Base-by-base conservation (phyloP, 73 alveolate genomes). In the Paramecium bursaria region DNA sequence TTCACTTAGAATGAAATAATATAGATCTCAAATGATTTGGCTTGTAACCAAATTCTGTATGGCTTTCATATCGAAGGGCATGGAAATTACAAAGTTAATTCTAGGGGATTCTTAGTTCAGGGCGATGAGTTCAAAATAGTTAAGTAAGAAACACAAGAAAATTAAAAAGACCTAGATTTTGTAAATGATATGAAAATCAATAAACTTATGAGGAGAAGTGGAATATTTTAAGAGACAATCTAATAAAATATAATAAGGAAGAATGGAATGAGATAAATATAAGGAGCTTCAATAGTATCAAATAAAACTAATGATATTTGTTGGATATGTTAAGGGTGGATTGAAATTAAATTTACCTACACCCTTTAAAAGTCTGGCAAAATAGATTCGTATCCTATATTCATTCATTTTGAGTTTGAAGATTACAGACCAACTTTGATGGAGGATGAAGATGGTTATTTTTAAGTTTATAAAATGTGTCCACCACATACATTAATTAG, bases 271-370 rank as follows among this genome's bases (percentile, higher is more conserved):
- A n/a, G n/a, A n/a, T n/a, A n/a, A n/a, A n/a, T n/a, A n/a, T n/a
- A n/a, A n/a, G n/a, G n/a, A n/a, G n/a, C n/a, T n/a, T n/a, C n/a
- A n/a, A n/a, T n/a, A n/a, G n/a, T n/a, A n/a, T n/a, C n/a, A n/a
- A n/a, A n/a, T n/a, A n/a, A n/a, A n/a, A n/a, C n/a, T n/a, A n/a
- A n/a, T n/a, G 76, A 57, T 57, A 50, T 57, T 27, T 57, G 76
- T 57, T 57, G 76, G 76, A 57, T 57, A 27, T 57, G 76, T 27
- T 48, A 57, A 57, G 76, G 76, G 6, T 57, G 76, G 76, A 30
- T 30, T 30, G 76, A 57, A 57, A 57, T 57, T n/a, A 57, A 30
- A 57, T 57, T 57, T 31, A n/a, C 27, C n/a, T 57, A 50, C 51
- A 57, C 27, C 33, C 31, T 10, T n/a, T n/a, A n/a, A 10, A 57